phyloP scores from a whole-genome alignment of 2,329 filamentous ascomycete genomes.

The Cercospora sp. region DNA sequence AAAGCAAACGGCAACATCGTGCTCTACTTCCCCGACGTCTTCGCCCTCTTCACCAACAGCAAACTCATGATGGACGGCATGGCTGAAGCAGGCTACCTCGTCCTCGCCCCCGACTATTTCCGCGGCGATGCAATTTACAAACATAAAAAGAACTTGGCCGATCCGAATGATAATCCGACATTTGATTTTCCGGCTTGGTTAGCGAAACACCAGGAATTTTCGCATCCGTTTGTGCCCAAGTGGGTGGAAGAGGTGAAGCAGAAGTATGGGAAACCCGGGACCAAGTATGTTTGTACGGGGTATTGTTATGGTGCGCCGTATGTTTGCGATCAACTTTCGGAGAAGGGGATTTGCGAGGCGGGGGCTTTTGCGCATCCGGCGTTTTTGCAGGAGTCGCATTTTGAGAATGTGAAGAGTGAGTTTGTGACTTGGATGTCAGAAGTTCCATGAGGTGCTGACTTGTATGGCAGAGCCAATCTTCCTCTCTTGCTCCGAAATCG shows the following conservation, averaged over 20 bases:
- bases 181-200: conserved; percentile 56
- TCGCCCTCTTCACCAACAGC: conserved; percentile 30
- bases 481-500: conserved; percentile 50
- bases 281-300: conserved; percentile 48
- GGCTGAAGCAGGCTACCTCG: conserved; percentile 28
- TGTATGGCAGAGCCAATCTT: conserved; percentile 43
- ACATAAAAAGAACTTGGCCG: conserved; percentile 19
- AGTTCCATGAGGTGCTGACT: not conserved
- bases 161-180: conserved; percentile 39
- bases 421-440: not conserved
- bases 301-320: conserved; percentile 25
- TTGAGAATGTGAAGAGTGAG: conserved; percentile 19
- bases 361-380: conserved; percentile 57
- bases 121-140: conserved; percentile 28
- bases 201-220: conserved; percentile 48
- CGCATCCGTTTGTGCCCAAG: conserved; percentile 46
- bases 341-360: conserved; percentile 39
- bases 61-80: conserved; percentile 29
- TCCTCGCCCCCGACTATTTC: conserved; percentile 30
- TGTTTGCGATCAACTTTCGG: conserved; percentile 10
- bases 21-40: conserved; percentile 31
- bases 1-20: conserved; percentile 29
- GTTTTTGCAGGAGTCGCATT: conserved; percentile 47
- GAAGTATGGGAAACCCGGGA: conserved; percentile 39
- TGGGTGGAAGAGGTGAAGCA: conserved; percentile 47